Conservation (phyloP, 768 basidiomycete species). For the Floccularia luteovirens region DNA sequence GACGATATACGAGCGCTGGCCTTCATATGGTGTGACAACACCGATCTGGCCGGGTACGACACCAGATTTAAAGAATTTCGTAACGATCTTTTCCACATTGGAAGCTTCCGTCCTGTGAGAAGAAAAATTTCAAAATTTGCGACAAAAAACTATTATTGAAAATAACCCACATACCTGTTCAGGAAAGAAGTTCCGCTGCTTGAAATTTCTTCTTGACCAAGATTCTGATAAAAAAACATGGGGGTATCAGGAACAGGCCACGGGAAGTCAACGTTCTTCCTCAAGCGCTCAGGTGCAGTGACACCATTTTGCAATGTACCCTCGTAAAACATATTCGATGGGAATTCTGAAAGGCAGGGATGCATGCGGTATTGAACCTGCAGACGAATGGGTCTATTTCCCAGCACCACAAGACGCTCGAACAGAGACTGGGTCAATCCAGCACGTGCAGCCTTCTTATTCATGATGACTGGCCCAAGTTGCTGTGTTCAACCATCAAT, state of each 20-base stretch:
- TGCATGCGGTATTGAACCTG: constrained; percentile 99
- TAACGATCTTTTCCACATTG: constrained; percentile 99
- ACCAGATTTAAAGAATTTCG: constrained; percentile 99
- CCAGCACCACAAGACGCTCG: constrained; percentile 91
- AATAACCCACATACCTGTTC: constrained; percentile 55
- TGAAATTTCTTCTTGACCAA: constrained; percentile 98
- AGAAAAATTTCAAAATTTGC: neutral
- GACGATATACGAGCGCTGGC: constrained; percentile 96
- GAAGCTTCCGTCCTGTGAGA: constrained; percentile 97
- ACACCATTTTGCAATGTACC: constrained; percentile 98
- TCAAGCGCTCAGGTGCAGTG: constrained; percentile 92
- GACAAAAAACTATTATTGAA: constrained; percentile 7
- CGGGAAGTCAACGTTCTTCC: constrained; percentile 98
- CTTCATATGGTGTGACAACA: constrained; percentile 98
- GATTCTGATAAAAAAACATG: constrained; percentile 99
- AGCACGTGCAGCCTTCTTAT: constrained; percentile 99
- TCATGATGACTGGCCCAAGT: constrained; percentile 99
- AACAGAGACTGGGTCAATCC: constrained; percentile 98
- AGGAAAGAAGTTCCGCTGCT: constrained; percentile 98
- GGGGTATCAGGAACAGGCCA: constrained; percentile 97
- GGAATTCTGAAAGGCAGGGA: constrained; percentile 97
- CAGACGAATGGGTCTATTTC: constrained; percentile 94
- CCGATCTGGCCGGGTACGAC: constrained; percentile 95
- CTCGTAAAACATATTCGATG: constrained; percentile 99
- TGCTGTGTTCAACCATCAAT: constrained; percentile 37